Base-by-base conservation (phyloP, 2,329 filamentous ascomycete species). In the Neonectria ditissima region DNA sequence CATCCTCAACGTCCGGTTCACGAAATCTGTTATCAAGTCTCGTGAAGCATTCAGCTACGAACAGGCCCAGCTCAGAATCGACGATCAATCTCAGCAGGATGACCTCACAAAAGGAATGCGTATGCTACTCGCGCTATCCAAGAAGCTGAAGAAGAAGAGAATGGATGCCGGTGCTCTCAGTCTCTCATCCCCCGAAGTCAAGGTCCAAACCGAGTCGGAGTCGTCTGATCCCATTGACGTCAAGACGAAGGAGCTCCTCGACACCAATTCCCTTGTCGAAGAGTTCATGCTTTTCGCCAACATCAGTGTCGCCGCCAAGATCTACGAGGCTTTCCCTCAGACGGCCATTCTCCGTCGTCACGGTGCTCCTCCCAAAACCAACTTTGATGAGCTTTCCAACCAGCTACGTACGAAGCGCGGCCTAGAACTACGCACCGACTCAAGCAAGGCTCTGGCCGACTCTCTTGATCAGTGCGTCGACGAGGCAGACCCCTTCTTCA, bases 201-300 rank as follows among this genome's bases (percentile, higher is more conserved):
- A 94, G 78, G 93, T 99, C 30, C 93, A 97, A 78, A 92, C 92
- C 74, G 95, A 97, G 77, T 97, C 92, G 9, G 96, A 99, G 80
- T 97, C 95, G 1, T 97, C 94, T 1, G 96, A 98, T 75, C 95
- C 96, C 0, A 91, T 97, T 58, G 96, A 98, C 73, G 93, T 99
- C 71, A 94, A 98, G 83, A 97, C 94, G 6, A 99, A 99, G 81
- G 87, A 94, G 73, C 89, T 94, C 55, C 89, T 99, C 39, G 94
- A 96, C 75, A 99, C 96, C 56, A 99, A 98, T 82, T 97, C 95
- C 22, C 87, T 99, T 5, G 97, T 99, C 28, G 96, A 99, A 77
- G 96, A 99, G 77, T 98, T 99, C 85, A 99, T 99, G 96, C 85
- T 99, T 75, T 92, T 98, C 77, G 97, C 96, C 84, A 99, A 99